Conservation (phyloP, 352 stramenopile species). For the Phytophthora pistaciae region DNA sequence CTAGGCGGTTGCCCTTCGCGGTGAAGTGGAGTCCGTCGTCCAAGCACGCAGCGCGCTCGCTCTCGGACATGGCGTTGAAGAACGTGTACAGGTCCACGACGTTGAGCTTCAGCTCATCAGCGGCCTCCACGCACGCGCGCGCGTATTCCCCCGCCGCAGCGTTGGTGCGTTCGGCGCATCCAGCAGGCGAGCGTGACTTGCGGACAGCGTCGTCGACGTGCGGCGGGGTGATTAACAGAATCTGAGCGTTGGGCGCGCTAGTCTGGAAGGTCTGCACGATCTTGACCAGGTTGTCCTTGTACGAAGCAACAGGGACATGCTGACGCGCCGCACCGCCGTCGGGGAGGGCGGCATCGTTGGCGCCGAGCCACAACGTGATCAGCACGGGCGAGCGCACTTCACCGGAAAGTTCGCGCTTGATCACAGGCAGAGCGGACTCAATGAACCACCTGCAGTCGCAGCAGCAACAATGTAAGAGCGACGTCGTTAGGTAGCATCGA, state of each 20-base stretch:
- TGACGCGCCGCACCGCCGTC: conserved; percentile 30
- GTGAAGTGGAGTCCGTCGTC: conserved; percentile 69
- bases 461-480: neutral
- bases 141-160: conserved; percentile 52
- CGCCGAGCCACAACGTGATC: conserved; percentile 73
- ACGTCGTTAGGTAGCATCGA: neutral
- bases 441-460: conserved; percentile 53
- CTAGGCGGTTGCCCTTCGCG: conserved; percentile 53
- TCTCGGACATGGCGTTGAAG: conserved; percentile 48
- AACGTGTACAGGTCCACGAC: conserved; percentile 59
- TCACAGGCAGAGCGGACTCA: conserved; percentile 43
- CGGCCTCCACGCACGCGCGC: conserved; percentile 49
- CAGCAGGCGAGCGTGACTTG: conserved; percentile 10
- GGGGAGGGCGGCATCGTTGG: conserved; percentile 68
- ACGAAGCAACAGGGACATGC: conserved; percentile 62
- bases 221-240: conserved; percentile 70
- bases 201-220: conserved; percentile 56
- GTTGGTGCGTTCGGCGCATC: conserved; percentile 54
- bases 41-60: conserved; percentile 43
- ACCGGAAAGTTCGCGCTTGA: conserved; percentile 46
- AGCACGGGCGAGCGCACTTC: conserved; percentile 45
- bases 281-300: conserved; percentile 46
- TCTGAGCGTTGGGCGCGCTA: conserved; percentile 31
- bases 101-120: conserved; percentile 26
- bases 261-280: conserved; percentile 37